These are phyloP conservation scores for Suillus alpinus DNA, from an alignment of 768 basidiomycete species.

Conservation along the genomic window DNA sequence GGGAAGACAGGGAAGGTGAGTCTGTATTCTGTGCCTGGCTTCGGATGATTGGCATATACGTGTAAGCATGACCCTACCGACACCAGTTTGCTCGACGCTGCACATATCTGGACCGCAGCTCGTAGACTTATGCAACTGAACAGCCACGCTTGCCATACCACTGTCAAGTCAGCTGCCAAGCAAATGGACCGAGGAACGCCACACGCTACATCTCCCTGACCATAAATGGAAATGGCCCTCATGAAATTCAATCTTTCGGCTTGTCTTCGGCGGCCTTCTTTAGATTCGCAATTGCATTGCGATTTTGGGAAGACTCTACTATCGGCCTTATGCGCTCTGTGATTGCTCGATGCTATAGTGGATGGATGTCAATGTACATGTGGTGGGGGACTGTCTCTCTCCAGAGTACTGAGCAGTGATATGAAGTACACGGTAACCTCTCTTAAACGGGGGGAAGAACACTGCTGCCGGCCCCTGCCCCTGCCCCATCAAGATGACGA, in stretches of 20 bases:
- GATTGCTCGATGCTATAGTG: background rate
- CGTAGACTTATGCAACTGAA: background rate
- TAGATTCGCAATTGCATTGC: background rate
- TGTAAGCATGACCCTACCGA: background rate
- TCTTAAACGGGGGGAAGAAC: no score
- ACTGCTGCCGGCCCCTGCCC: background rate
- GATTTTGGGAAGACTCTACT: background rate
- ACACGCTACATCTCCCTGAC: background rate
- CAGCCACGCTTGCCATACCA: background rate
- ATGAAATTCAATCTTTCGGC: background rate
- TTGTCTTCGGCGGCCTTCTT: background rate
- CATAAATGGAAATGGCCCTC: background rate
- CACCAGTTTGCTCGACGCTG: background rate
- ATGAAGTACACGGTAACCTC: no score
- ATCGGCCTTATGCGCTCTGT: background rate
- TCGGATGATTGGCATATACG: background rate
- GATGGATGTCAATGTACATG: no score
- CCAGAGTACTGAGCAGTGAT: background rate
- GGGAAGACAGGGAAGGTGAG: background rate
- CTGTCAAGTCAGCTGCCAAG: background rate
- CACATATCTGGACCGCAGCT: background rate
- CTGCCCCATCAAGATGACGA: background rate
- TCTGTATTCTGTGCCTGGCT: background rate
- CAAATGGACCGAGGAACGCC: background rate
- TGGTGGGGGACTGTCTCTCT: background rate